Base-by-base conservation (phyloP, 768 basidiomycete genomes). In the Suillus discolor region DNA sequence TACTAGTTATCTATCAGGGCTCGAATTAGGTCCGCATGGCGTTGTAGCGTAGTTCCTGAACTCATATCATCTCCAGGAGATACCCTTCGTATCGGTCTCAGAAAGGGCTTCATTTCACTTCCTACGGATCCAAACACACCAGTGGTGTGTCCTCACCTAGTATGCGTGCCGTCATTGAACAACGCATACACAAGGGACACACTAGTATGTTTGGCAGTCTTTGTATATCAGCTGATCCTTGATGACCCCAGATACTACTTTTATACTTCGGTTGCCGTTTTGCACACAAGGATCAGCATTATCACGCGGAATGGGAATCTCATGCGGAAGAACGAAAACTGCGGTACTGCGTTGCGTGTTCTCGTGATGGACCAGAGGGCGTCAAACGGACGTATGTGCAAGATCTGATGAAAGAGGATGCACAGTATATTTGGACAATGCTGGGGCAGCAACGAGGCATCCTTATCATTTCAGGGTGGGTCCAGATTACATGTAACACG, bases 241-340 rank as follows among this genome's bases (percentile, higher is more conserved):
- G 66, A 34, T 41, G 6, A 1, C 0, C 61, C 38, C 67, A 92
- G 94, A 84, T 6, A 97, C 94, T 66, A 87, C 81, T n/a, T 0
- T 82, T 99, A 6, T 99, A 97, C 77, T 97, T 97, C 73, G 97
- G 97, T 1, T 97, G 94, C 72, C 86, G 96, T 20, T 92, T 90
- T 1, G 81, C 83, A 0, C 57, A 67, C 1, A 87, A 91, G 70
- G 97, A 99, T 74, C 89, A 90, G 42, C 93, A 94, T 70, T 98
- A 92, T 70, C 77, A 77, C 78, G 77, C 77, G 0, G 93, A 97
- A 71, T 97, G 94, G 93, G 71, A 77, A 18, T 62, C 72, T 8
- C 84, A 87, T 64, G 77, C 73, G 1, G 49, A 71, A 2, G 67
- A 72, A 47, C 20, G 16, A 16, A 16, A 38, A 38, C 12, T 57